phyloP scores from a whole-genome alignment of 331 rosid species.

The Cydonia oblonga region DNA sequence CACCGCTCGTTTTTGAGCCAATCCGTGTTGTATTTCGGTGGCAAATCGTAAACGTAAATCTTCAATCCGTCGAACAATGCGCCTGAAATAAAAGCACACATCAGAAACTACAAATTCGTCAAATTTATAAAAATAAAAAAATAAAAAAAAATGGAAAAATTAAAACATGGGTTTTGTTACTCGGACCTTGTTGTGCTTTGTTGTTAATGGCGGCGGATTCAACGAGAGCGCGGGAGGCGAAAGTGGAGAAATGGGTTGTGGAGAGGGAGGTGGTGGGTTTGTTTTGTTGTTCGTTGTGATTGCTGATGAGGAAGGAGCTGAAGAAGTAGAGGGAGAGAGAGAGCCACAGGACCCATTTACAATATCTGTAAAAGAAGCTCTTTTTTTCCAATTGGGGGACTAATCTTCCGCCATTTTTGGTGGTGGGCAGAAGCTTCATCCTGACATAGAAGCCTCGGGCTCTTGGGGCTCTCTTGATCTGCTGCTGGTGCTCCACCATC shows the following conservation, averaged over 20 bases:
- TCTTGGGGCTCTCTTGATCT: constrained; percentile 22
- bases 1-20: constrained; percentile 61
- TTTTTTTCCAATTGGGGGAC: constrained; percentile 30
- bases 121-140: background rate
- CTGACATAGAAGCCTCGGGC: constrained; percentile 45
- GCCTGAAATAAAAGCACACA: background rate
- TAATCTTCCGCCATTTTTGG: constrained; percentile 35
- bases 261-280: constrained; percentile 1
- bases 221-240: constrained; percentile 42
- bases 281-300: constrained; percentile 12
- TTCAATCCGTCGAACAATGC: constrained; percentile 30
- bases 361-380: constrained; percentile 37
- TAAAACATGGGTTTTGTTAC: background rate
- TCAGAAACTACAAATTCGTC: background rate
- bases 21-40: constrained; percentile 46
- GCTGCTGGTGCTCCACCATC: constrained; percentile 34
- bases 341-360: constrained; percentile 74
- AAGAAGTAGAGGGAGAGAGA: constrained; percentile 70
- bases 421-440: constrained; percentile 52
- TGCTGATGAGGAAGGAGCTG: constrained; percentile 57
- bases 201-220: constrained; percentile 24
- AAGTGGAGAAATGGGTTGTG: constrained; percentile 25
- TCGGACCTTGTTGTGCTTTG: background rate
- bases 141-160: background rate
- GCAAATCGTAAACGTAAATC: constrained; percentile 65